A percentile compares a stretch with the other conserved stretches of the same genome.
Evolutionary conservation across 352 stramenopile genomes (phyloP).

Genomic region (Halophytophthora polymorphica): DNA sequence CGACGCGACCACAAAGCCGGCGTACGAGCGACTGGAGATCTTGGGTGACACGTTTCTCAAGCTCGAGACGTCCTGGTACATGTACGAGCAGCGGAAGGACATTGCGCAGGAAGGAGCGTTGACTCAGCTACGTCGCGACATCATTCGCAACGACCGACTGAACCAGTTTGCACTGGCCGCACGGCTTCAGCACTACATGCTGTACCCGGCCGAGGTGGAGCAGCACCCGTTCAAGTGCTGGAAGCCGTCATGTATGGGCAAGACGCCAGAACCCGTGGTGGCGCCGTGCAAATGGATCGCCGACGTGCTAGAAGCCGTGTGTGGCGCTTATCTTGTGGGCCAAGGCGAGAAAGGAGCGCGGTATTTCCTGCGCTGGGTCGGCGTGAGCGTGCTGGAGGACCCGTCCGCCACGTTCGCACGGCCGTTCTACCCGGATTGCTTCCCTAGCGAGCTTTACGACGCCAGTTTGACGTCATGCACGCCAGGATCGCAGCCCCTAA

Average conservation of each 20-base stretch:
- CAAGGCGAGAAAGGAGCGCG: slow-evolving; percentile 68
- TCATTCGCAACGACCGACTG: slow-evolving; percentile 84
- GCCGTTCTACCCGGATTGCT: slow-evolving; percentile 67
- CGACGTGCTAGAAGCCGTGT: slow-evolving; percentile 81
- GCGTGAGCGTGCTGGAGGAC: slow-evolving; percentile 51
- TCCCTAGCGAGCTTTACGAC: slow-evolving; percentile 59
- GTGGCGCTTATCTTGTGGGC: slow-evolving; percentile 72
- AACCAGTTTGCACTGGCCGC: slow-evolving; percentile 64
- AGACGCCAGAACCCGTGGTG: slow-evolving; percentile 66
- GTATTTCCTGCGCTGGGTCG: slow-evolving; percentile 77
- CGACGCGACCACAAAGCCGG: slow-evolving; percentile 81
- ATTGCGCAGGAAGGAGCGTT: slow-evolving; percentile 70
- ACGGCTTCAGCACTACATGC: slow-evolving; percentile 72
- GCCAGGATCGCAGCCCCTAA: slow-evolving; percentile 19
- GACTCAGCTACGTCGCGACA: slow-evolving; percentile 73
- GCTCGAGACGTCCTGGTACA: slow-evolving; percentile 83
- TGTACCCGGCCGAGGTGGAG: slow-evolving; percentile 76
- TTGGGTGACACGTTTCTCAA: slow-evolving; percentile 84
- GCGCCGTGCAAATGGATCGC: slow-evolving; percentile 84
- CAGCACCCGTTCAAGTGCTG: slow-evolving; percentile 81
- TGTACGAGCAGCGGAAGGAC: slow-evolving; percentile 73
- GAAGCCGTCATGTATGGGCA: slow-evolving; percentile 87
- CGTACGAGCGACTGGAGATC: slow-evolving; percentile 82
- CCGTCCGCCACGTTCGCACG: slow-evolving; percentile 35
- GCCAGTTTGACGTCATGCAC: slow-evolving; percentile 18